Base-by-base conservation (phyloP, 495 filamentous ascomycete genomes). In the Xylaria intraflava region DNA sequence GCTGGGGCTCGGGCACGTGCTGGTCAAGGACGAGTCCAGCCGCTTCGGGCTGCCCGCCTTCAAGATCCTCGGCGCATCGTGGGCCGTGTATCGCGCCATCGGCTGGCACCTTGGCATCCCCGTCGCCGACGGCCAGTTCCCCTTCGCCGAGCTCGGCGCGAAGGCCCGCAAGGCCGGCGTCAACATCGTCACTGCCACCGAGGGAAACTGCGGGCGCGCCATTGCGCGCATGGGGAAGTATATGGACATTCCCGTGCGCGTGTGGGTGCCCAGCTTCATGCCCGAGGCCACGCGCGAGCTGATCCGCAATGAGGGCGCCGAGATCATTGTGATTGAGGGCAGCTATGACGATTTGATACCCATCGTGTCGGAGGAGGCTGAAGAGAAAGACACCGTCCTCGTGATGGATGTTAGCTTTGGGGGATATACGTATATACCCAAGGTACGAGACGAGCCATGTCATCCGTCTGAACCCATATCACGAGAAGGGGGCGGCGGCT, bases 31-130 rank as follows among this genome's bases (percentile, higher is more conserved):
- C 57, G 79, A 83, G 50, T 78, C 73, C 31, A 64, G 71, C 52
- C 69, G 78, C 10, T 75, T 81, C 51, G 75, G 82, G 0, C 74
- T 89, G 0, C 83, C 84, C 0, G 73, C 84, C 0, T 88, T 87
- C 71, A 89, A 89, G 63, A 83, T 86, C 31, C 74, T 87, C 0
- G 86, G 86, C n/a, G 85, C 85, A 3, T 82, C 81, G 26, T 89
- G 83, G 83, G 83, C 77, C 2, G 74, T 76, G 38, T 81, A 79
- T 53, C 77, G 76, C 26, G 78, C 82, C 5, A 49, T 87, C 1
- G 68, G 69, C 2, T 51, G 62, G 3, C 58, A 70, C 12, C 66
- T 80, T 16, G 67, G 62, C 6, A 59, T 81, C 0, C 64, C 70
- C 11, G 56, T 65, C 0, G 41, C 61, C 3, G 69, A 69, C 6